phyloP scores from a whole-genome alignment of 305 asterid species.

The Caryopteris hybrid region DNA sequence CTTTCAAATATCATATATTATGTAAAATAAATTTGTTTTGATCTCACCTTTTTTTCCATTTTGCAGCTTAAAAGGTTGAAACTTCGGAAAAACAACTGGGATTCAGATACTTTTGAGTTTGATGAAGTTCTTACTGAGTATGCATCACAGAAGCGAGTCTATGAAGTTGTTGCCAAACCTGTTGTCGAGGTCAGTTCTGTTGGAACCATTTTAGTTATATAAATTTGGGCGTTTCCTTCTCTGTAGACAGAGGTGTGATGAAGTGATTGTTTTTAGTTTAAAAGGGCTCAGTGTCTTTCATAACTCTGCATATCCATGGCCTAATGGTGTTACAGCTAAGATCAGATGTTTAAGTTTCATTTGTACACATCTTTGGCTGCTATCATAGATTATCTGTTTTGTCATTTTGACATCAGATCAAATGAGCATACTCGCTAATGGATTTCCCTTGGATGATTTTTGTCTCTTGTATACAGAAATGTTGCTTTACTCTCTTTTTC shows the following conservation, averaged over 20 bases:
- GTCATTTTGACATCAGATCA: neutral
- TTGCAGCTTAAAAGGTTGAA: conserved; percentile 84
- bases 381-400: neutral
- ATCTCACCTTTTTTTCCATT: conserved; percentile 10
- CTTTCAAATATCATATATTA: neutral
- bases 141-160: conserved; percentile 97
- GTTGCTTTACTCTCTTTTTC: conserved; percentile 6
- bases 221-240: neutral
- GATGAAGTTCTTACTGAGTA: conserved; percentile 92
- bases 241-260: neutral
- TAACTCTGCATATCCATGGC: neutral
- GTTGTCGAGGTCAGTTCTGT: conserved; percentile 80
- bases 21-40: neutral
- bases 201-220: conserved; percentile 2
- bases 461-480: neutral
- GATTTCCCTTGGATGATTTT: neutral
- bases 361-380: conserved; percentile 8
- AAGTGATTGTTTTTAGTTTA: neutral
- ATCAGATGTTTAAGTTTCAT: conserved; percentile 4
- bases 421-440: neutral
- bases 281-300: neutral
- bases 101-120: conserved; percentile 92
- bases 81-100: conserved; percentile 97
- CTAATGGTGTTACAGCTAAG: neutral
- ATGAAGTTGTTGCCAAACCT: conserved; percentile 99